phyloP scores from a whole-genome alignment of 495 filamentous ascomycete genomes.

The Penicillium crystallinum region DNA sequence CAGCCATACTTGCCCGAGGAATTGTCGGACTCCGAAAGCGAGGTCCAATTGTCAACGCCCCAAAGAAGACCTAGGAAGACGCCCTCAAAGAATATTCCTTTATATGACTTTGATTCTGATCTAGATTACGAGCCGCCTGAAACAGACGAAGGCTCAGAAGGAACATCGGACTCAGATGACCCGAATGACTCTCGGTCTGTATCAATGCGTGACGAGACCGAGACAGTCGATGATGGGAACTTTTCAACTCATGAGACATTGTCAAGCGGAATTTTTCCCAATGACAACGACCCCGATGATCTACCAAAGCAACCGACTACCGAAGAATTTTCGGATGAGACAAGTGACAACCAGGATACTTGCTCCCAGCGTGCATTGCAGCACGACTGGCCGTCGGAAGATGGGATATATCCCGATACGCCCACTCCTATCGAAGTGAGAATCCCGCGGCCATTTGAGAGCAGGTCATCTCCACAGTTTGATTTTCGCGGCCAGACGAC shows the following conservation, averaged over 20 bases:
- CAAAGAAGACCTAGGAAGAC: not conserved
- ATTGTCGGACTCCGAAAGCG: not conserved
- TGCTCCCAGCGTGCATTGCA: not conserved
- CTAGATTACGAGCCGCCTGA: not conserved
- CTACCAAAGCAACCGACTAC: not conserved
- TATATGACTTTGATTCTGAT: not conserved
- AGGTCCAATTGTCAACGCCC: not conserved
- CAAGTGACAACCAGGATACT: not conserved
- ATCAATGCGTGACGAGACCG: not conserved
- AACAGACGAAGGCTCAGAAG: not conserved
- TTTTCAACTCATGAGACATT: not conserved
- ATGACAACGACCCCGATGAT: not conserved
- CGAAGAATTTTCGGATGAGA: not conserved
- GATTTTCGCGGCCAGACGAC: not conserved
- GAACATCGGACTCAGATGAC: not conserved
- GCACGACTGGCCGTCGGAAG: slow-evolving; percentile 1
- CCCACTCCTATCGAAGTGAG: not conserved
- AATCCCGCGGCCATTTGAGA: not conserved
- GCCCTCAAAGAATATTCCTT: not conserved
- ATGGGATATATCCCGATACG: not conserved
- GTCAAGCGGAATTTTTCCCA: not conserved
- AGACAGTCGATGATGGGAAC: not conserved
- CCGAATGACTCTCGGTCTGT: not conserved
- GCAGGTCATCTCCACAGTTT: not conserved
- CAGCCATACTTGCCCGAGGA: not conserved